A percentile compares a stretch with the other conserved stretches of the same genome.
Conservation (phyloP, 257 asterid species). For the Ilex asprella region DNA sequence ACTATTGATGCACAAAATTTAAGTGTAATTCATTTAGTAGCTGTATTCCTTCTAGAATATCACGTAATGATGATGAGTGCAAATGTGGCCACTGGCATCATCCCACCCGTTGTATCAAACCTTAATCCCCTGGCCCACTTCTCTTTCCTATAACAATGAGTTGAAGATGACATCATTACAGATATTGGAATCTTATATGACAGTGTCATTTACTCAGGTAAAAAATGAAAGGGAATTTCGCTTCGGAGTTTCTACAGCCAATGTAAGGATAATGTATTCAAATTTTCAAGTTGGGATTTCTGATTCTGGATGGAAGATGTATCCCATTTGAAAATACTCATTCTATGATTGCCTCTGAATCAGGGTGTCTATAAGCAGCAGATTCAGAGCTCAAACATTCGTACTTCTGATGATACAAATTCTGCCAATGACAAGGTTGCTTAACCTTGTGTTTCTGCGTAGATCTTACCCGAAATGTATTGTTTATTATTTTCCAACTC, state of each 20-base stretch:
- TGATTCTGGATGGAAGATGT: conserved; percentile 9
- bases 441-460: conserved; percentile 1
- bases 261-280: conserved; percentile 16
- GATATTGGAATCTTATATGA: background rate
- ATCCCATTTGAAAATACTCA: background rate
- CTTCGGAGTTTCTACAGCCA: conserved; percentile 11
- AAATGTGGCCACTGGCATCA: too few relatives aligned
- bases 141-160: too few relatives aligned
- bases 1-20: too few relatives aligned
- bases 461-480: conserved; percentile 4
- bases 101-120: too few relatives aligned
- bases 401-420: conserved; percentile 8
- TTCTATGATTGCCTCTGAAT: too few relatives aligned
- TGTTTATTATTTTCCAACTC: conserved; percentile 6
- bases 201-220: conserved; percentile 20
- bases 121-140: too few relatives aligned
- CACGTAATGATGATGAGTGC: too few relatives aligned
- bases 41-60: too few relatives aligned
- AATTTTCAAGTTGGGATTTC: conserved; percentile 3
- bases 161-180: too few relatives aligned
- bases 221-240: conserved; percentile 15
- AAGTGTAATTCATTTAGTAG: too few relatives aligned
- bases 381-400: conserved; percentile 6
- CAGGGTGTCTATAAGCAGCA: background rate
- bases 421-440: conserved; percentile 41